Base-by-base conservation (phyloP, 2,329 filamentous ascomycete species). In the Xylaria sp. region DNA sequence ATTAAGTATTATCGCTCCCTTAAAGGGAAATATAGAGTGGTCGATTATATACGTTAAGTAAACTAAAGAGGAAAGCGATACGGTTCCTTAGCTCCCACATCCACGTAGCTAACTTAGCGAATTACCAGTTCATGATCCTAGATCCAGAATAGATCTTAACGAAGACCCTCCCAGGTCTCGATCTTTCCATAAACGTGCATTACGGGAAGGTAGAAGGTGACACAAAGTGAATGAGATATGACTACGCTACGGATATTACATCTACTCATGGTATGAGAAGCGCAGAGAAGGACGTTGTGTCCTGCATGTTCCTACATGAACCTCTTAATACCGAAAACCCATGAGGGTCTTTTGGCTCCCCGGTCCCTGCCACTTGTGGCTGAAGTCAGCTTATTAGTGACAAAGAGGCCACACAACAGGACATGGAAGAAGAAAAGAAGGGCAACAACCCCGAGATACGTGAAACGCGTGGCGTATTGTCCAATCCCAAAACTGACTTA, bases 401-500 rank as follows among this genome's bases (percentile, higher is more conserved):
- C 55, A 62, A 41, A 44, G 34, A 37, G 34, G 34, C 23, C 23
- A 37, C 6, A 37, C 3, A 10, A 37, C 34, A 37, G 8, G 34
- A 37, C 34, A 37, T 9, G 7, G 7, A 10, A 37, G 18, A 52
- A 20, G 41, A 28, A 41, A 66, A 63, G n/a, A 44, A 13, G 67
- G 59, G 25, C 7, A 63, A 55, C 28, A 41, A 15, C 23, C 20
- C 67, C 59, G 67, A 46, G 41, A 56, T 18, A 67, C 9, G 15
- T 70, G 68, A 70, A 70, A 70, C 68, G 56, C 41, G 62, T 70
- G 68, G 68, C 68, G 66, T 59, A 18, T 37, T 10, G 8, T 52
- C 54, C 48, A 20, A 5, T 15, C 31, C 37, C 18, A n/a, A 34
- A 54, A 20, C 31, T 6, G 7, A n/a, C 13, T 31, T 46, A 46